Percentiles rank a stretch among this genome's conserved stretches.
These are phyloP conservation scores for Chaetomium tenue DNA, from an alignment of 495 filamentous ascomycete species.

Conservation along the genomic window DNA sequence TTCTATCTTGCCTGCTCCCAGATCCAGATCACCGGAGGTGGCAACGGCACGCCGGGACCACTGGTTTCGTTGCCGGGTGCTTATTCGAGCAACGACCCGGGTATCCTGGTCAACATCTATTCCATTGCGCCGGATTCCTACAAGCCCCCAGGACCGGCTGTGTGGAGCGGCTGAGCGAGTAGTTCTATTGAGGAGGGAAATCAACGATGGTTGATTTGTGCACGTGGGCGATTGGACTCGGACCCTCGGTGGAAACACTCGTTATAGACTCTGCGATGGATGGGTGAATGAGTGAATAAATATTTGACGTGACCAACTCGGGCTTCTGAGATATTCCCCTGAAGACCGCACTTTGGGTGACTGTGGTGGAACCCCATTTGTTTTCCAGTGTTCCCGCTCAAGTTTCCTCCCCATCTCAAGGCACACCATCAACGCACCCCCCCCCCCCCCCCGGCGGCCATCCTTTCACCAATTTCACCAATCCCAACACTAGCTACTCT, in stretches of 20 bases:
- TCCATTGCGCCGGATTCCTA: conserved; percentile 40
- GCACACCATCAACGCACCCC: background rate
- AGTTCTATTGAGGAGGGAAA: background rate
- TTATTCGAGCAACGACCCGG: conserved; percentile 50
- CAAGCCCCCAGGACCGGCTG: conserved; percentile 44
- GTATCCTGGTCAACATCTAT: conserved; percentile 47
- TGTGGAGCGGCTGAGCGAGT: conserved; percentile 35
- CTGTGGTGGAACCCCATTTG: too few relatives aligned
- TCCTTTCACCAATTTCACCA: too few relatives aligned
- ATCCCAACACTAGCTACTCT: background rate
- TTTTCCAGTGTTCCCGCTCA: background rate
- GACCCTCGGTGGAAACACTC: too few relatives aligned
- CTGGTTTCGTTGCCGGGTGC: conserved; percentile 52
- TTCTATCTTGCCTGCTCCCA: conserved; percentile 57
- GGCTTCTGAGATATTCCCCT: too few relatives aligned
- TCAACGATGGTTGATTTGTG: background rate
- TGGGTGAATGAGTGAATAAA: too few relatives aligned
- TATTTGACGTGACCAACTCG: too few relatives aligned
- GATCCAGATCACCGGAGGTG: conserved; percentile 53
- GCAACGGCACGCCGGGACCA: conserved; percentile 44
- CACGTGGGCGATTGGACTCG: background rate
- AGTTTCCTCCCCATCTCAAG: background rate
- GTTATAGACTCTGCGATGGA: too few relatives aligned
- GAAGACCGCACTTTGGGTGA: too few relatives aligned
- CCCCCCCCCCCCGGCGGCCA: too few relatives aligned